These are phyloP conservation scores for Verbena officinalis DNA, from an alignment of 257 asterid genomes.

Conservation along the genomic window DNA sequence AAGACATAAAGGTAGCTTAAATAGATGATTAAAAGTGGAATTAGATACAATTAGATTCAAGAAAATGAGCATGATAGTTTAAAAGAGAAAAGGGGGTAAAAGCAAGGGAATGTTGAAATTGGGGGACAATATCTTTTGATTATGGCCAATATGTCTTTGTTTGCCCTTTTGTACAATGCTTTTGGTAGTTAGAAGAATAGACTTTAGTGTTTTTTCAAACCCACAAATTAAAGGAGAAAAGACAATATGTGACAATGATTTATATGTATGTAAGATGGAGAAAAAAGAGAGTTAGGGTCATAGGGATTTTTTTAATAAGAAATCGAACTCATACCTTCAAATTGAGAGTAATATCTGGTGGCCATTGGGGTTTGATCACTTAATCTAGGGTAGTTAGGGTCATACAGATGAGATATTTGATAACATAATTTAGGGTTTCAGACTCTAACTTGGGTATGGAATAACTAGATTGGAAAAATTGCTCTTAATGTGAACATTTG, in stretches of 20 bases:
- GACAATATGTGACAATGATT: constrained; percentile 31
- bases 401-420: too few relatives aligned
- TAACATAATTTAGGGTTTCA: too few relatives aligned
- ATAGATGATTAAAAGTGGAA: constrained; percentile 35
- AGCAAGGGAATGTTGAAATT: constrained; percentile 43
- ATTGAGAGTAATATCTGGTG: too few relatives aligned
- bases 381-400: too few relatives aligned
- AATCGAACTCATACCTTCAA: too few relatives aligned
- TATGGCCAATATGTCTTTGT: constrained; percentile 40
- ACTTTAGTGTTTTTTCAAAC: constrained; percentile 41
- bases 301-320: constrained; percentile 50
- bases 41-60: constrained; percentile 37
- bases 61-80: constrained; percentile 6
- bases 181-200: constrained; percentile 48
- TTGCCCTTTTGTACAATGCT: constrained; percentile 37
- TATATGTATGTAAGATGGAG: not conserved
- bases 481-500: too few relatives aligned
- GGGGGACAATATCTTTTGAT: constrained; percentile 46
- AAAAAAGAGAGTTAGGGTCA: constrained; percentile 31
- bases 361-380: too few relatives aligned
- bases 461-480: too few relatives aligned
- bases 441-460: too few relatives aligned
- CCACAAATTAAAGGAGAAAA: constrained; percentile 35
- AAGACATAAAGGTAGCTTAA: constrained; percentile 32
- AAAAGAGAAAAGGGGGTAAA: constrained; percentile 26